Evolutionary conservation across 2,329 filamentous ascomycete species (phyloP).

Genomic region (Eutypella sp.): DNA sequence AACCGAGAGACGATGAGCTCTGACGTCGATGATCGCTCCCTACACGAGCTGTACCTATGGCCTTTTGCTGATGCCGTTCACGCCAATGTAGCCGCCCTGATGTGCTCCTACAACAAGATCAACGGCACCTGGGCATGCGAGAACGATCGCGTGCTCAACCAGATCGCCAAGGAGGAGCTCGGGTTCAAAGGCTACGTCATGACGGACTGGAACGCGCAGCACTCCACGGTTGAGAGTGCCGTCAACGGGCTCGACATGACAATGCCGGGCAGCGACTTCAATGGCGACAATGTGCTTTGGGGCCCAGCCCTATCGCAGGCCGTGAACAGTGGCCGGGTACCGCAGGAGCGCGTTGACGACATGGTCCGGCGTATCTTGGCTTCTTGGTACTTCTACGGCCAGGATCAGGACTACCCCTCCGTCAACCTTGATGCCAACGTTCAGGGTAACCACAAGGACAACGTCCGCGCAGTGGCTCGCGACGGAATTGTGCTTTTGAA

Average conservation of each 20-base stretch:
- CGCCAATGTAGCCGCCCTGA: conserved; percentile 59
- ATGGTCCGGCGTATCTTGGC: conserved; percentile 62
- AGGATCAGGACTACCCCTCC: conserved; percentile 45
- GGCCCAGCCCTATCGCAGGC: conserved; percentile 48
- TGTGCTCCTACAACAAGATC: conserved; percentile 71
- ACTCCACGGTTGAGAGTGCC: conserved; percentile 62
- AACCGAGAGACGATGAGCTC: conserved; percentile 49
- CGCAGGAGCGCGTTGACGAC: conserved; percentile 58
- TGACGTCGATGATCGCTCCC: conserved; percentile 58
- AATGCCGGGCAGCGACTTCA: conserved; percentile 66
- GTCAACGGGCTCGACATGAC: conserved; percentile 73
- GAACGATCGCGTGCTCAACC: conserved; percentile 56
- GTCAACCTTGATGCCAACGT: conserved; percentile 51
- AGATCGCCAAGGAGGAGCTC: conserved; percentile 63
- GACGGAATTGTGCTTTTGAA: conserved; percentile 64
- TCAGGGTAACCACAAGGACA: conserved; percentile 55
- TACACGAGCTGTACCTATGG: conserved; percentile 65
- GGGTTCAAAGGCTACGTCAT: conserved; percentile 63
- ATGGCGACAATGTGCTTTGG: conserved; percentile 50
- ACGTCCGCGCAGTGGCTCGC: conserved; percentile 51
- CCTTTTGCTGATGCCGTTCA: conserved; percentile 65
- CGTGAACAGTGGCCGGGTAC: conserved; percentile 53
- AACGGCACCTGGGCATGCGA: conserved; percentile 66
- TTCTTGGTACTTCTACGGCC: conserved; percentile 54
- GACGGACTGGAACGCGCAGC: conserved; percentile 72